Evolutionary conservation across 306 rosid species (phyloP).

Genomic region (Begonia loranthoides): DNA sequence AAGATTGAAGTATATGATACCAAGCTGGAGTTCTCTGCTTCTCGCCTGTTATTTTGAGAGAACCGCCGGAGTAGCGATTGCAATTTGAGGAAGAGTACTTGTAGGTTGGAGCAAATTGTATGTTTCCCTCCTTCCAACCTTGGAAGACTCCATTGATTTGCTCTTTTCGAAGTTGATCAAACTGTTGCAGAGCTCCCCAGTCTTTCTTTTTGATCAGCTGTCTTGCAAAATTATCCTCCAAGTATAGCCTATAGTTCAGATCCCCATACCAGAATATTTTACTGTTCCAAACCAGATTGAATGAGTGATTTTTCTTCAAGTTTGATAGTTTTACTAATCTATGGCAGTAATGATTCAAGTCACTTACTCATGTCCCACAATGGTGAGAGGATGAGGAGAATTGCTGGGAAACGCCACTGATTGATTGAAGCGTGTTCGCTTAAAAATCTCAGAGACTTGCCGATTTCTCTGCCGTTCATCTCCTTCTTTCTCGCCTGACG

Average conservation of each 20-base stretch:
- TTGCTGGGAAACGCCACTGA: slow-evolving; percentile 16
- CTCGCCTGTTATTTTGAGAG: slow-evolving; percentile 60
- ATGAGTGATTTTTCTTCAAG: no score
- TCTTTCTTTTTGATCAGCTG: slow-evolving; percentile 32
- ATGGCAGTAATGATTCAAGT: neutral
- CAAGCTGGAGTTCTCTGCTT: slow-evolving; percentile 97
- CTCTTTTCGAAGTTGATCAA: slow-evolving; percentile 75
- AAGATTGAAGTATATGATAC: slow-evolving; percentile 20
- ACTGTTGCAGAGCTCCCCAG: slow-evolving; percentile 61
- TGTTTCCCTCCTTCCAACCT: slow-evolving; percentile 86
- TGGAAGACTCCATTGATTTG: slow-evolving; percentile 63
- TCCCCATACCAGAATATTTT: slow-evolving; percentile 60
- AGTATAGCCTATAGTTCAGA: slow-evolving; percentile 45
- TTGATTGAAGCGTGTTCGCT: slow-evolving; percentile 49
- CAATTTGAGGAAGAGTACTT: slow-evolving; percentile 53
- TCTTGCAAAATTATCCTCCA: slow-evolving; percentile 32
- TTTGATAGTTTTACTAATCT: neutral
- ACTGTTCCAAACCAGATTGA: slow-evolving; percentile 17
- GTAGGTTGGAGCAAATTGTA: slow-evolving; percentile 85
- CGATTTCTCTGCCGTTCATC: slow-evolving; percentile 71
- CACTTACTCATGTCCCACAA: slow-evolving; percentile 91
- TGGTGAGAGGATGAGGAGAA: slow-evolving; percentile 47
- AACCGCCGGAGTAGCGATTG: slow-evolving; percentile 58
- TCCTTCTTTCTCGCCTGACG: slow-evolving; percentile 89
- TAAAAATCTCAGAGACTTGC: slow-evolving; percentile 70